Percentiles rank a stretch among this genome's conserved stretches.
These are phyloP conservation scores for Fusarium burgessii DNA, from an alignment of 2,329 filamentous ascomycete species.

Conservation along the genomic window DNA sequence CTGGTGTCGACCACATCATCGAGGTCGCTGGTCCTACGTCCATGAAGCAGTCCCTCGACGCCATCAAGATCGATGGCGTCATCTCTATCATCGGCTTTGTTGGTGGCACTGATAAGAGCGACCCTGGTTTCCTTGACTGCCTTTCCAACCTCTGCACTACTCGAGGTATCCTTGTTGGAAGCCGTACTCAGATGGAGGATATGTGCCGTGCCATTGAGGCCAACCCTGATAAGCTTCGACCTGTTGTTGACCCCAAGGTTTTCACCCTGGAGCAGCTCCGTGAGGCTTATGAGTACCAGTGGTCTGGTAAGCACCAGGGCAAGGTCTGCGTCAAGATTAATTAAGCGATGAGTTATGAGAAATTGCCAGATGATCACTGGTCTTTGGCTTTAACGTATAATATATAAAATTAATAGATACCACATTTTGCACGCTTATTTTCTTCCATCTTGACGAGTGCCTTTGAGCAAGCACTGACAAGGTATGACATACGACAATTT, in stretches of 20 bases:
- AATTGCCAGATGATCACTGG: neutral
- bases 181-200: constrained; percentile 61
- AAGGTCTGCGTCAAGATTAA: constrained; percentile 54
- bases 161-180: constrained; percentile 62
- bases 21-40: constrained; percentile 61
- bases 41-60: constrained; percentile 58
- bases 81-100: constrained; percentile 58
- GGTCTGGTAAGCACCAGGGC: constrained; percentile 54
- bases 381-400: neutral
- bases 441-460: neutral
- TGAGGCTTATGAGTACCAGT: constrained; percentile 59
- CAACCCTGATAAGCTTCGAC: constrained; percentile 56
- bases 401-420: constrained; percentile 27
- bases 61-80: constrained; percentile 60
- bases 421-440: neutral
- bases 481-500: too few relatives aligned
- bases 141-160: constrained; percentile 54
- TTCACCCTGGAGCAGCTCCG: constrained; percentile 60
- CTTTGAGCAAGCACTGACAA: neutral
- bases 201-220: constrained; percentile 64
- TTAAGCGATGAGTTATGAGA: constrained; percentile 28
- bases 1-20: constrained; percentile 61
- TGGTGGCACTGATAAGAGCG: constrained; percentile 43
- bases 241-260: constrained; percentile 59
- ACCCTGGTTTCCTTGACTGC: constrained; percentile 52